Evolutionary conservation across 2,329 filamentous ascomycete species (phyloP), one percentile per base, ranked within the genome.

Genomic region (Aspergillus chevalieri): DNA sequence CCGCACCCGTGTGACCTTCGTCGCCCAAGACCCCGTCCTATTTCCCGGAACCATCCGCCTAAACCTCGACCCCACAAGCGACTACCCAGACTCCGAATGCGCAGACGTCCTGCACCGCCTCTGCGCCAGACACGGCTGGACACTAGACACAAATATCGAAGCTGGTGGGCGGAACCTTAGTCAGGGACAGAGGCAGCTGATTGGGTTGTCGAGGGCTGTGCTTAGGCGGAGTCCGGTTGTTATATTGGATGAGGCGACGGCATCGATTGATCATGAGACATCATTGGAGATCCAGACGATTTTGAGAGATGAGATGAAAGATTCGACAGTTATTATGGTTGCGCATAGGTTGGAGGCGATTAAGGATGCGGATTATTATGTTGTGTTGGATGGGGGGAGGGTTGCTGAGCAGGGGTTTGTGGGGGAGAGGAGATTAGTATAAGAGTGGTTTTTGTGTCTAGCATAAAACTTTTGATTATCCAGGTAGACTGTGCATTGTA

Each of bases 191-290:
- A 68, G 82, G 43, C 83, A 86, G 58, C 72, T 86, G 0, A 80
- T 86, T 3, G 82, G 82, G 0, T 70, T 86, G 1, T 79, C 82
- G 0, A 65, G 83, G n/a, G 82, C 83, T 0, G 75, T 86, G 47
- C 64, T 86, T 43, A 67, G 82, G 7, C 68, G 78, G n/a, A 82
- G 79, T 50, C 70, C 79, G 0, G 77, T 86, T 53, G 72, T 86
- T 8, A 78, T 86, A 46, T 74, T 86, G 60, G 83, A 86, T 57
- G 83, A 86, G 58, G 82, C 82, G 2, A 85, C 82, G 2, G 82
- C 82, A 2, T 81, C 78, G 44, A 82, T 85, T 53, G 83, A 86
- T 62, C 73, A 76, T 47, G 80, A 83, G 53, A 85, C 81, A 1
- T 80, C 81, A 14, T 58, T 68, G n/a, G 67, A 70, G 39, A 68